Evolutionary conservation across 2,329 filamentous ascomycete species (phyloP).

Genomic region (Colletotrichum incanum): DNA sequence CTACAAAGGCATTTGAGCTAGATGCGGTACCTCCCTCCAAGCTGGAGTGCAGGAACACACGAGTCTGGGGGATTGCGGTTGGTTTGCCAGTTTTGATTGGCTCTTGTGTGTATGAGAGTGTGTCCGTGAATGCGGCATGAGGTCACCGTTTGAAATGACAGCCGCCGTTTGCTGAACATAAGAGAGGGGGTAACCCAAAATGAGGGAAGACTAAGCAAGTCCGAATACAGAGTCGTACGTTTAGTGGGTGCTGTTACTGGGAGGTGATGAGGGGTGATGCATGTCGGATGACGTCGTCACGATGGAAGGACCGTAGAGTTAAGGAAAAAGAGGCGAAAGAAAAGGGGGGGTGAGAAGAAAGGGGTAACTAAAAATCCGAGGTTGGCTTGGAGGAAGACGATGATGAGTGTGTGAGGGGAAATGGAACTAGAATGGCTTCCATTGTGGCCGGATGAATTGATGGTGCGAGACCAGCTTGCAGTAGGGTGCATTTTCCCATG

Average conservation of each 20-base stretch:
- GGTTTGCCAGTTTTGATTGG: background rate
- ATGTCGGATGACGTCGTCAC: slow-evolving; percentile 41
- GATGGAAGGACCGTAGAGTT: slow-evolving; percentile 14
- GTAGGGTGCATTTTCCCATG: background rate
- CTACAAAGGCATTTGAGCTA: background rate
- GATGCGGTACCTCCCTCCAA: background rate
- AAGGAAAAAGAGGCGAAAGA: background rate
- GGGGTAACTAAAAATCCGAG: background rate
- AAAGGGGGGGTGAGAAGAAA: background rate
- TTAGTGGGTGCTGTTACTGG: slow-evolving; percentile 13
- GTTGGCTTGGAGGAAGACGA: background rate
- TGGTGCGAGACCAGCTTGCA: background rate
- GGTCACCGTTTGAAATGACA: slow-evolving; percentile 32
- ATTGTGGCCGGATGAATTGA: too few species aligned
- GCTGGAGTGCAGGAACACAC: slow-evolving; percentile 30
- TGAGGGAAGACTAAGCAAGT: background rate
- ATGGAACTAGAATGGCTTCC: background rate
- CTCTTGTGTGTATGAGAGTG: background rate
- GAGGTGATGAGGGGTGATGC: slow-evolving; percentile 29
- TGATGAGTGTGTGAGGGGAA: background rate
- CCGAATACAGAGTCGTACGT: background rate
- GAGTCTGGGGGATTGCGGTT: slow-evolving; percentile 10
- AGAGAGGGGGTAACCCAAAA: slow-evolving; percentile 3
- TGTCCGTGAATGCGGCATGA: slow-evolving; percentile 24
- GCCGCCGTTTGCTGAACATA: slow-evolving; percentile 17